These are phyloP conservation scores for Raddia guianensis DNA, from an alignment of 176 grass and related monocot species.

Conservation along the genomic window DNA sequence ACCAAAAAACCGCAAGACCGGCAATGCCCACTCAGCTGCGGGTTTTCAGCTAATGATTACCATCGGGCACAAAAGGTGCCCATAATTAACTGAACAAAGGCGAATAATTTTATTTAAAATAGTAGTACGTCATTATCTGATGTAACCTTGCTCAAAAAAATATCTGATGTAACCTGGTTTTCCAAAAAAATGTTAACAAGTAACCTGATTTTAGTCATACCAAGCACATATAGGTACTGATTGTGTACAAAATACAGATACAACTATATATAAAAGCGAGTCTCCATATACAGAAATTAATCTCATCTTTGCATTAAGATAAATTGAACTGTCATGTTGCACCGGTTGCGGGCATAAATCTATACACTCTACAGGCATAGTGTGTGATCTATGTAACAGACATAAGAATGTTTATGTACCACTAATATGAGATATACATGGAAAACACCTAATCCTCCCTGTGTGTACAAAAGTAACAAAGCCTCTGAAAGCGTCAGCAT, in stretches of 20 bases:
- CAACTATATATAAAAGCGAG: background rate
- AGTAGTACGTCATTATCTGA: background rate
- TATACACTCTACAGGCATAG: conserved; percentile 35
- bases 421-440: conserved; percentile 5
- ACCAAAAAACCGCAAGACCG: background rate
- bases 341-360: conserved; percentile 14
- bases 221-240: conserved; percentile 19
- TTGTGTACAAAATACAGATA: background rate
- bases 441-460: conserved; percentile 17
- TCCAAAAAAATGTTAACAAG: background rate
- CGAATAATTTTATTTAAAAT: background rate
- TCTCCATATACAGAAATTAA: background rate
- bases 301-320: background rate
- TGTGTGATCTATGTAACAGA: conserved; percentile 19
- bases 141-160: background rate
- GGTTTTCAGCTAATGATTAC: background rate
- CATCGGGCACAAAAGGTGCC: conserved; percentile 3
- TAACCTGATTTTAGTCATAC: background rate
- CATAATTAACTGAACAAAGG: background rate
- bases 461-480: conserved; percentile 9
- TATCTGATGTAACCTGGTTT: background rate
- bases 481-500: conserved; percentile 31
- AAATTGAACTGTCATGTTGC: background rate
- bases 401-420: background rate
- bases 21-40: background rate